Percentiles rank a stretch among this genome's conserved stretches.
Conservation (phyloP, 805 yeast genomes). For the Torulaspora microellipsoides region DNA sequence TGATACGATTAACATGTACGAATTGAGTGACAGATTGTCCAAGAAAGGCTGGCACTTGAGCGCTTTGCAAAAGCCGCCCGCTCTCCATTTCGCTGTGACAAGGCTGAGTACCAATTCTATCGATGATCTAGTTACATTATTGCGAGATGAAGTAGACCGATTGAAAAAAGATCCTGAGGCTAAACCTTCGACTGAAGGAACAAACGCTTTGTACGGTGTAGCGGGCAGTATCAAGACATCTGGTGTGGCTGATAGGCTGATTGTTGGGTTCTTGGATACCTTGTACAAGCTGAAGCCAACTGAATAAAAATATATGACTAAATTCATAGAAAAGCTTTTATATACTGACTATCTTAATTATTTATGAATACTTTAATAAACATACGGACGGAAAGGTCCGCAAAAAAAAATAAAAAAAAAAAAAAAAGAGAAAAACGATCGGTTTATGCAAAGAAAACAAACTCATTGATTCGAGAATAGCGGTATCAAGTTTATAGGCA, state of each 20-base stretch:
- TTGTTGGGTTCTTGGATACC: constrained; percentile 77
- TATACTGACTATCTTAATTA: neutral
- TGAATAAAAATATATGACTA: neutral
- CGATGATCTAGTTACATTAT: constrained; percentile 52
- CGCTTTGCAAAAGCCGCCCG: constrained; percentile 84
- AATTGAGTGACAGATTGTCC: constrained; percentile 64
- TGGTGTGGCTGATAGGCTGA: constrained; percentile 76
- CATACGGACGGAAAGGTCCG: no score
- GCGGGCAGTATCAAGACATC: constrained; percentile 86
- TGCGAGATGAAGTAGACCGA: constrained; percentile 43
- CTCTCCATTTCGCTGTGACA: constrained; percentile 87
- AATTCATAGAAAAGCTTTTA: neutral
- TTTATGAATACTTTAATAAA: neutral
- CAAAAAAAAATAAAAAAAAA: no score
- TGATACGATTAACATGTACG: constrained; percentile 60
- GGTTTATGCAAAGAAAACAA: no score
- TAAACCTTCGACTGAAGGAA: constrained; percentile 46
- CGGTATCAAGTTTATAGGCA: no score
- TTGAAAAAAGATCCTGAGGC: constrained; percentile 32
- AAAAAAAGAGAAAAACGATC: no score
- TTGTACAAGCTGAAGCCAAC: constrained; percentile 52
- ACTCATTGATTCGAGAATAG: no score
- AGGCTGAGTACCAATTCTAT: constrained; percentile 58
- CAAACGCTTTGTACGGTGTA: constrained; percentile 91
- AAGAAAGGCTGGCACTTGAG: constrained; percentile 75